Percentiles rank a stretch among this genome's conserved stretches.
phyloP scores from a whole-genome alignment of 306 rosid species.

The Vachellia collinsii region DNA sequence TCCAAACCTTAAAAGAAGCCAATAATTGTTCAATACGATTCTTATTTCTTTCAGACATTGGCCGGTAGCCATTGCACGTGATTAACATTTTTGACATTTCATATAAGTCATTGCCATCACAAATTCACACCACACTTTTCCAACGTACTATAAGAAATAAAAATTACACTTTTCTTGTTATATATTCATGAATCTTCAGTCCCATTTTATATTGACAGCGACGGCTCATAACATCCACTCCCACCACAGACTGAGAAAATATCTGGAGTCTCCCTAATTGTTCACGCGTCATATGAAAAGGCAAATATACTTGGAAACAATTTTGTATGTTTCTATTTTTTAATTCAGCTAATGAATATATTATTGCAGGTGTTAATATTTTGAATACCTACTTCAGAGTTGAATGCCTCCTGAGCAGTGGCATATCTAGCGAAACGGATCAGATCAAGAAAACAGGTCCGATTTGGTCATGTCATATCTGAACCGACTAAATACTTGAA shows the following conservation, averaged over 20 bases:
- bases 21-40: too few species aligned
- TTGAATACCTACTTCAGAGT: background rate
- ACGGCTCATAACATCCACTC: background rate
- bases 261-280: background rate
- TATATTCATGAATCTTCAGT: background rate
- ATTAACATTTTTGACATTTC: background rate
- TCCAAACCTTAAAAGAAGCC: too few species aligned
- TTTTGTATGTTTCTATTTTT: background rate
- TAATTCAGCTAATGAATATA: background rate
- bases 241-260: background rate
- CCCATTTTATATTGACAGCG: background rate
- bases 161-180: background rate
- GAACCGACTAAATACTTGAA: constrained; percentile 2
- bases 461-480: constrained; percentile 22
- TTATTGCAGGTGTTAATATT: background rate
- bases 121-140: background rate
- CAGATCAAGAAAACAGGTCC: constrained; percentile 3
- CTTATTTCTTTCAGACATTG: background rate
- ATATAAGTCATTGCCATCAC: background rate
- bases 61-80: background rate
- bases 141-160: background rate
- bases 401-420: background rate
- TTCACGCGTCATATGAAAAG: background rate
- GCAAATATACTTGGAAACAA: background rate
- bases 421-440: background rate